Base-by-base conservation (phyloP, 2,329 filamentous ascomycete genomes). In the Aotearoamyces nothofagi region DNA sequence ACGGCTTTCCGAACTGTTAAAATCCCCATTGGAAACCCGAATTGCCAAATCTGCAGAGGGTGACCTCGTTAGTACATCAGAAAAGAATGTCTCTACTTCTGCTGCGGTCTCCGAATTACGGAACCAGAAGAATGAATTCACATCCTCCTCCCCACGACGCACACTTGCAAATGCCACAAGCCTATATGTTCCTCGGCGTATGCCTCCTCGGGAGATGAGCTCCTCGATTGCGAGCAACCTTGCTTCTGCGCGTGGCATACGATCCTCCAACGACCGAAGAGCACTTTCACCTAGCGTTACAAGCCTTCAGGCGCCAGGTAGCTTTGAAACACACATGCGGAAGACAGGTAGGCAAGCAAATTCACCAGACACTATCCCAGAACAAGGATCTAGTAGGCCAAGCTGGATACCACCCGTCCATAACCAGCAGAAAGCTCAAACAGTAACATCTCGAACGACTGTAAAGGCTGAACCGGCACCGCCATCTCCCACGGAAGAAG, bases 171-270 rank as follows among this genome's bases (percentile, higher is more conserved):
- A 35, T 46, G 9, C 39, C 37, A 24, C 44, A 44, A 3, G 15
- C 9, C 13, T 16, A 17, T 13, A 24, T 14, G n/a, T 20, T 15
- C 42, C 45, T 5, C 39, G 46, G 22, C 42, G 66, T 32, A 42
- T 58, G 48, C 70, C 50, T 3, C 61, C 69, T 15, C 71, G 82
- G 33, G 78, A 86, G 33, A 58, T 77, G 33, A 71, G 76, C 3
- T 82, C 82, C 1, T 92, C 83, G 2, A 92, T 93, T 36, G 83
- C 82, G 15, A 92, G 72, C 54, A 92, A 92, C 45, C 58, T 93
- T 24, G 84, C 84, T 9, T 83, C 82, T 9, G 83, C 83, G 17
- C 67, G 84, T 38, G 84, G 84, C 11, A 92, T 92, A 41, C 63
- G 66, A 13, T 63, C 66, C 31, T 66, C 64, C 35, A 66, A 72